phyloP scores from a whole-genome alignment of 2,329 filamentous ascomycete genomes.

The Hymenoscyphus repandus region DNA sequence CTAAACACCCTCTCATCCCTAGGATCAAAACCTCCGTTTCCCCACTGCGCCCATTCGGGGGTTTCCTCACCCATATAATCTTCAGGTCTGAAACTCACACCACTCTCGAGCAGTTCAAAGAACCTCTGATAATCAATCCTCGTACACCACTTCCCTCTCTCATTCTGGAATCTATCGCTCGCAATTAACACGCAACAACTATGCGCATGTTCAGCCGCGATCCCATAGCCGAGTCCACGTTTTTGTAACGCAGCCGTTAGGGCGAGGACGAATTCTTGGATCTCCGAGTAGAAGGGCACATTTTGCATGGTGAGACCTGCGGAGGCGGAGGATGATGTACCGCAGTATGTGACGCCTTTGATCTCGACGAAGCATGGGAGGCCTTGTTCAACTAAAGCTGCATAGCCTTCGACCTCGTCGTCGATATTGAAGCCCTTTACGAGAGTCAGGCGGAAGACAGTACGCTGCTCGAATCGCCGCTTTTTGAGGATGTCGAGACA shows the following conservation, averaged over 20 bases:
- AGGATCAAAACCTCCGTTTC: constrained; percentile 90
- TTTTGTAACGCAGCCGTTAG: constrained; percentile 64
- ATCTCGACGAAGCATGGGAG: constrained; percentile 91
- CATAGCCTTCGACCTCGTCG: constrained; percentile 86
- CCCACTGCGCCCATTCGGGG: constrained; percentile 92
- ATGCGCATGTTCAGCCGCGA: constrained; percentile 91
- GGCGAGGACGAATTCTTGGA: constrained; percentile 73
- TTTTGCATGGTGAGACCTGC: constrained; percentile 95
- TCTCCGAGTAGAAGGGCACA: constrained; percentile 92
- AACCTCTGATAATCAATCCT: constrained; percentile 86
- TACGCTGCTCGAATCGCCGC: constrained; percentile 79
- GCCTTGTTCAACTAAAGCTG: constrained; percentile 77
- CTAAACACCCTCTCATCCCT: constrained; percentile 80
- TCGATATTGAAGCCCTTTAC: constrained; percentile 98
- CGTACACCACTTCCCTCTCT: constrained; percentile 77
- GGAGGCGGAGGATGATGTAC: constrained; percentile 76
- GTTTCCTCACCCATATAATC: constrained; percentile 85
- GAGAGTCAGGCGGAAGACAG: constrained; percentile 89
- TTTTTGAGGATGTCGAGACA: constrained; percentile 86
- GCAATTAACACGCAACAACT: constrained; percentile 89
- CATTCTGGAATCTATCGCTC: constrained; percentile 69
- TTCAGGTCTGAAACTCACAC: constrained; percentile 68
- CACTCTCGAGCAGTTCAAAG: constrained; percentile 75
- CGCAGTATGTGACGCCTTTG: constrained; percentile 96
- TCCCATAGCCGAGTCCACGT: constrained; percentile 76